Base-by-base conservation (phyloP, 1,284 basidiomycete genomes). In the Trichosporon asahii region DNA sequence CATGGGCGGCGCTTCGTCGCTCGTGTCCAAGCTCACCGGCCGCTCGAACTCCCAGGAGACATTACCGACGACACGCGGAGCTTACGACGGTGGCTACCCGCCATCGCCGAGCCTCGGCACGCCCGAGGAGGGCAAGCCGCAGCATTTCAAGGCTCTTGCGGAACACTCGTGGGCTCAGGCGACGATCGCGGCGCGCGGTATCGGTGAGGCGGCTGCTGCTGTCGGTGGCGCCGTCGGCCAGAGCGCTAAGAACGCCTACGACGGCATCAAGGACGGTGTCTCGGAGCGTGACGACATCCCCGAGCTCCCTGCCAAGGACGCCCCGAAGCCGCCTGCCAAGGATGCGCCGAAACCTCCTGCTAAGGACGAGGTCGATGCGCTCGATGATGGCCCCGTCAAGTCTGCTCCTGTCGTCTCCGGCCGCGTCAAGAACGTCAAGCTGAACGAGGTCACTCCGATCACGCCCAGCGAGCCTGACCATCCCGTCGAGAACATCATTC, bases 141-240 rank as follows among this genome's bases (percentile, higher is more conserved):
- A 63, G 25, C 44, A 73, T 60, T 70, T 73, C 57, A 66, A 64
- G 66, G 60, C 65, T 6, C 76, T 79, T 40, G 66, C 75, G 14
- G 78, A 77, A 29, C 76, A 80, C 57, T 74, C 76, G 46, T 84
- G 81, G 81, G 73, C 76, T 29, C 79, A 84, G 72, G 77, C 78
- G 2, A 76, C 76, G 0, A 75, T 83, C 25, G 80, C 78, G 15
- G 81, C 79, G 11, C 75, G 76, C 61, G 82, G 80, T 9, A 72
- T 79, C 3, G 80, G 78, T 12, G 66, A 69, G 9, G 81, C 79
- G 2, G 77, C 80, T 9, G 74, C 67, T 12, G 76, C 76, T 4
- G 78, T 82, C 5, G 80, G 76, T 25, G 73, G 72, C 4, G 76
- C 77, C 21, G 65, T 80, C n/a, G 78, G 79, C 60, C 70, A 76